Conservation (phyloP, 2,329 filamentous ascomycete species). For the Diplodia sapinea region DNA sequence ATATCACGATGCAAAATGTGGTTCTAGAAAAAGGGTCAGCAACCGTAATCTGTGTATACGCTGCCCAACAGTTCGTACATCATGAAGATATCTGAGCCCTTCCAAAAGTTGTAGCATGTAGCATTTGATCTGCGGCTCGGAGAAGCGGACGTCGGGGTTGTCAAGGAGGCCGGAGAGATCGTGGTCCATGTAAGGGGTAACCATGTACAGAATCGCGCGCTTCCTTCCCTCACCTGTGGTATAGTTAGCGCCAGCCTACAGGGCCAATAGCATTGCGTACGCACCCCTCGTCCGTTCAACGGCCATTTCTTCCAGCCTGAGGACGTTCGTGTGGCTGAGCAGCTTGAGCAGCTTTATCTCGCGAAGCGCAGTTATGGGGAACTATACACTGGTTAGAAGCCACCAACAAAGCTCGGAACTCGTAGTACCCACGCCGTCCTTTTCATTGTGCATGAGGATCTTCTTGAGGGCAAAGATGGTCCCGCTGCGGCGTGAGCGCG, state of each 20-base stretch:
- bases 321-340: slow-evolving; percentile 86
- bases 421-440: slow-evolving; percentile 74
- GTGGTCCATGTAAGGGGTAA: slow-evolving; percentile 98
- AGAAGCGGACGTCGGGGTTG: slow-evolving; percentile 87
- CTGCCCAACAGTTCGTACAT: slow-evolving; percentile 48
- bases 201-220: slow-evolving; percentile 94
- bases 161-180: slow-evolving; percentile 96
- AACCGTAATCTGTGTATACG: slow-evolving; percentile 34
- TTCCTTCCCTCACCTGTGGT: slow-evolving; percentile 59
- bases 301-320: slow-evolving; percentile 93
- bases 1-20: slow-evolving; percentile 94
- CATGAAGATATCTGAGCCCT: slow-evolving; percentile 88
- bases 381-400: slow-evolving; percentile 54
- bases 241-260: slow-evolving; percentile 64
- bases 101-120: slow-evolving; percentile 94
- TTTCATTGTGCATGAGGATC: slow-evolving; percentile 99
- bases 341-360: slow-evolving; percentile 98
- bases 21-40: slow-evolving; percentile 38
- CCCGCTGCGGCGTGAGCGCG: slow-evolving; percentile 75
- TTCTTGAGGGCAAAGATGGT: slow-evolving; percentile 90
- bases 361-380: slow-evolving; percentile 95
- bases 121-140: slow-evolving; percentile 93
- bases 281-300: slow-evolving; percentile 75
- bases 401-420: slow-evolving; percentile 26
- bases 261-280: slow-evolving; percentile 40